Conservation (phyloP, 2,329 filamentous ascomycete species). For the Venturia nashicola region DNA sequence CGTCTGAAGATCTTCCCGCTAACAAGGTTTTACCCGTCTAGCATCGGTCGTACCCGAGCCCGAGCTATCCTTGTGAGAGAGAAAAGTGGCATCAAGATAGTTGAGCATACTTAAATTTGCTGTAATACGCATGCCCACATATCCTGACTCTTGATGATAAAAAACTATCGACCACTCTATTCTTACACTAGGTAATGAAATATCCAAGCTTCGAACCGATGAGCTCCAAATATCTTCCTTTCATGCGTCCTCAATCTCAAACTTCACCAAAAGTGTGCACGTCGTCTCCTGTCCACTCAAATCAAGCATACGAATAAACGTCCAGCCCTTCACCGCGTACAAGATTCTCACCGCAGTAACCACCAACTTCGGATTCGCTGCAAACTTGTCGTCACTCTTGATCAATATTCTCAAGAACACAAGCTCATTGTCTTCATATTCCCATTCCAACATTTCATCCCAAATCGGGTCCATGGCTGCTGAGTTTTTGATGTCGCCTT, state of each 20-base stretch:
- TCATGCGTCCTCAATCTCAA: slow-evolving; percentile 38
- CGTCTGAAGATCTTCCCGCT: no score
- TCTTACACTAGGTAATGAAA: no score
- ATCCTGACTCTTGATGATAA: no score
- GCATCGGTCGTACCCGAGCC: no score
- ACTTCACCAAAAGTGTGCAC: slow-evolving; percentile 49
- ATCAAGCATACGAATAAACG: slow-evolving; percentile 52
- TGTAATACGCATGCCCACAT: no score
- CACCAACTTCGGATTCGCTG: slow-evolving; percentile 49
- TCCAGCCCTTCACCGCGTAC: slow-evolving; percentile 46
- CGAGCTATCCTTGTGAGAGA: no score
- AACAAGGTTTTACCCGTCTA: no score
- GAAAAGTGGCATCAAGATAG: no score
- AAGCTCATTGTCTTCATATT: slow-evolving; percentile 54
- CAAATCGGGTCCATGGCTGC: slow-evolving; percentile 49
- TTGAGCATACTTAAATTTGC: no score
- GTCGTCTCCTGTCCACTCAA: slow-evolving; percentile 51
- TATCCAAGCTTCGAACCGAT: no score
- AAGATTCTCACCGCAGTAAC: slow-evolving; percentile 47
- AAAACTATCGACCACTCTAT: no score
- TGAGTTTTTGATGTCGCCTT: slow-evolving; percentile 40
- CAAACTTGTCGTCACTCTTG: slow-evolving; percentile 54
- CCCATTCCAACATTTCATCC: slow-evolving; percentile 56
- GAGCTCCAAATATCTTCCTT: background rate
- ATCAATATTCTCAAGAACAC: slow-evolving; percentile 52